phyloP scores from a whole-genome alignment of 164 flowering plant genomes.

The Platanus orientalis region DNA sequence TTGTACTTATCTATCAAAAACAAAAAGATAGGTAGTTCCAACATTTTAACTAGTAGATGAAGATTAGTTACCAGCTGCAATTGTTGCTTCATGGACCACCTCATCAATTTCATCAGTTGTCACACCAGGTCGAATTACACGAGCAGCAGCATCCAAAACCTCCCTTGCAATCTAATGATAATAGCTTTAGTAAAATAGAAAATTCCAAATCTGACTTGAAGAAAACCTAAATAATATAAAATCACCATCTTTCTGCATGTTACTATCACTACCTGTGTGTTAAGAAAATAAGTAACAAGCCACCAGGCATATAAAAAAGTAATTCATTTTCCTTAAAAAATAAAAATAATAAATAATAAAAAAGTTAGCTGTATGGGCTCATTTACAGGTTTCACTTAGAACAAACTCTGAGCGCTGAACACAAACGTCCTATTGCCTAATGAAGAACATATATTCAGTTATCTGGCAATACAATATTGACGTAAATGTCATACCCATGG shows the following conservation, averaged over 20 bases:
- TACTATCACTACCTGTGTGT: not conserved
- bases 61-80: constrained; percentile 67
- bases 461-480: no score
- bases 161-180: constrained; percentile 76
- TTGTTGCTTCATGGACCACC: constrained; percentile 92
- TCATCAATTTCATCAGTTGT: constrained; percentile 97
- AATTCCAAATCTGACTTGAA: constrained; percentile 4
- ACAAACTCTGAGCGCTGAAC: no score
- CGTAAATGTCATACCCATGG: no score
- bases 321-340: no score
- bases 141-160: constrained; percentile 94
- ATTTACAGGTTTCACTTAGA: no score
- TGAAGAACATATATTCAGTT: no score
- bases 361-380: no score
- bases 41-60: not conserved
- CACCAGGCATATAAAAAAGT: no score
- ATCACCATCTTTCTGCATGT: not conserved
- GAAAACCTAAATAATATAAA: not conserved
- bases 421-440: no score
- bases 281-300: not conserved
- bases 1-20: no score
- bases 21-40: no score
- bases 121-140: constrained; percentile 80
- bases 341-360: no score
- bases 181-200: not conserved